Evolutionary conservation across 2,329 filamentous ascomycete species (phyloP).

Genomic region (Cladosporium austrohemisphaericum): DNA sequence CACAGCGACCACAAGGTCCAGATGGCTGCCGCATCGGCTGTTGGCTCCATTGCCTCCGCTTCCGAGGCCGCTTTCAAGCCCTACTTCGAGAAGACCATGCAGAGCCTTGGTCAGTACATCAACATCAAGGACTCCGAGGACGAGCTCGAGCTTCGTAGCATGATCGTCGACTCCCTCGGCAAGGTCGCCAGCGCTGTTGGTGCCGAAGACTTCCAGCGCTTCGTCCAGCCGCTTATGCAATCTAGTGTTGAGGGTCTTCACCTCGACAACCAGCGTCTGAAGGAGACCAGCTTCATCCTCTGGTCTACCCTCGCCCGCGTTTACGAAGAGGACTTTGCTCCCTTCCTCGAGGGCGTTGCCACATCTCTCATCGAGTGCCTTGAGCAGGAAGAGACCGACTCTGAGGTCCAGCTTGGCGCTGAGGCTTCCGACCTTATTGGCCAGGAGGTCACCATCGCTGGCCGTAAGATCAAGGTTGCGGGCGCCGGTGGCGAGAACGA

Average conservation of each 20-base stretch:
- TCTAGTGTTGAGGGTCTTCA: slow-evolving; percentile 86
- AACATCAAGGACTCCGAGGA: slow-evolving; percentile 84
- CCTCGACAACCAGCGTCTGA: slow-evolving; percentile 83
- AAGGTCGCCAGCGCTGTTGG: slow-evolving; percentile 90
- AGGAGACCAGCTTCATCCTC: slow-evolving; percentile 94
- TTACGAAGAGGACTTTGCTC: slow-evolving; percentile 77
- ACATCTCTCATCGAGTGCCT: slow-evolving; percentile 79
- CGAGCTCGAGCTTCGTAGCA: slow-evolving; percentile 82
- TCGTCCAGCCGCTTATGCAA: slow-evolving; percentile 84
- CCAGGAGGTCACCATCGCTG: slow-evolving; percentile 71
- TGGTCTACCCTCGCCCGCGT: slow-evolving; percentile 95
- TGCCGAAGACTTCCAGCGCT: slow-evolving; percentile 79
- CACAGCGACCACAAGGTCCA: slow-evolving; percentile 88
- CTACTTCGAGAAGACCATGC: slow-evolving; percentile 91
- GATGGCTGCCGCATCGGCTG: slow-evolving; percentile 79
- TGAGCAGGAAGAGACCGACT: slow-evolving; percentile 80
- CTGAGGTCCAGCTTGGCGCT: slow-evolving; percentile 71
- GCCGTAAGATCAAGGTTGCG: slow-evolving; percentile 82
- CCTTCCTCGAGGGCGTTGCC: slow-evolving; percentile 74
- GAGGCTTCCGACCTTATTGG: slow-evolving; percentile 71
- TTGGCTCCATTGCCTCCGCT: slow-evolving; percentile 85
- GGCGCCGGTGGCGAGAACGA: slow-evolving; percentile 47
- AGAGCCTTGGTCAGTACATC: slow-evolving; percentile 78
- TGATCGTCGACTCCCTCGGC: slow-evolving; percentile 88
- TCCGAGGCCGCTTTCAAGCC: slow-evolving; percentile 79